Base-by-base conservation (phyloP, 164 flowering plant genomes). In the Buxus sempervirens region DNA sequence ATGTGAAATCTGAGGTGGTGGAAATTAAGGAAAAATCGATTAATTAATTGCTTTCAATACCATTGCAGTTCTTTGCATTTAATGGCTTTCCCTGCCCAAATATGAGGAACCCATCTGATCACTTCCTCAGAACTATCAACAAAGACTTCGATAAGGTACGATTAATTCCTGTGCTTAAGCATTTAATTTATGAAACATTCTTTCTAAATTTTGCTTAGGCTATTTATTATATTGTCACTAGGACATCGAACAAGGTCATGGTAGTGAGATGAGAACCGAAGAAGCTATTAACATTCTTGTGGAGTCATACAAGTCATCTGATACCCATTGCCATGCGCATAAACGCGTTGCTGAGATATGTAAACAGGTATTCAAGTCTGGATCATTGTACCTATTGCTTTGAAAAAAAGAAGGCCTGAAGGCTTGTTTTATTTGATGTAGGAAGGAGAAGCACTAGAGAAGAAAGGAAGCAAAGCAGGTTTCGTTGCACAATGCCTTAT, bases 21-120 rank as follows among this genome's bases (percentile, higher is more conserved):
- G 51, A 45, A 10, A 5, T 41, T n/a, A n/a, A 32, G 38, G 38
- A 32, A 45, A 1, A 10, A 45, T 45, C 18, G 12, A 5, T 5
- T 12, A 41, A 12, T 5, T 60, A 5, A 48, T 49, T 60, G n/a
- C 19, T 66, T 26, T 9, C 18, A 14, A 16, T 27, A 23, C 48
- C 26, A 18, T 42, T 71, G 80, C 36, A 91, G 96, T 85, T 89
- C 62, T 91, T 88, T 53, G 76, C 88, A 10, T 14, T 21, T 27
- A 85, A 75, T 82, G 97, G 91, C 2, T 88, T 88, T 63, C 87
- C 90, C 7, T 90, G 92, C 78, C 92, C 97, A 4, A 72, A 67
- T 66, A 76, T 81, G 60, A 81, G 81, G 62, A 91, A 88, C 58
- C 97, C 97, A 9, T 84, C 96, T 0, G 97, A 90, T 81, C 96